Conservation (phyloP, 2,329 filamentous ascomycete species). For the Neoarthrinium moseri region DNA sequence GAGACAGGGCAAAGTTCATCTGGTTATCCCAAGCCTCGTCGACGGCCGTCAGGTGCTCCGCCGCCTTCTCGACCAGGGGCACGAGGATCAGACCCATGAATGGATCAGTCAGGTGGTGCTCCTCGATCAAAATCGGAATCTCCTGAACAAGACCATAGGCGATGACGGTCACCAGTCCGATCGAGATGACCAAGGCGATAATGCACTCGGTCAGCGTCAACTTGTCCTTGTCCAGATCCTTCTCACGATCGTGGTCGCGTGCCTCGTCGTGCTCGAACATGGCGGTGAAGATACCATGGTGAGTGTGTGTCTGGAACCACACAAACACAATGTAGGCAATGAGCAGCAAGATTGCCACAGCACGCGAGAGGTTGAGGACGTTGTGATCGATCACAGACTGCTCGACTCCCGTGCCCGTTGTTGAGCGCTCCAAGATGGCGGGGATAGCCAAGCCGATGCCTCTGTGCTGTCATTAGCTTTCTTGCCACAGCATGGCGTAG, state of each 20-base stretch:
- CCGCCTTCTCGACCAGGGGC: slow-evolving; percentile 80
- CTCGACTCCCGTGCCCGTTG: slow-evolving; percentile 23
- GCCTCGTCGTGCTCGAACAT: slow-evolving; percentile 71
- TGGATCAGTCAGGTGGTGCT: slow-evolving; percentile 45
- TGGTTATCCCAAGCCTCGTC: slow-evolving; percentile 83
- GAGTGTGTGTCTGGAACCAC: slow-evolving; percentile 73
- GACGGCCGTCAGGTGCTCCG: slow-evolving; percentile 80
- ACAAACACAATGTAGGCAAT: slow-evolving; percentile 66
- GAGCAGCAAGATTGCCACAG: slow-evolving; percentile 69
- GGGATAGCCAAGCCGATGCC: slow-evolving; percentile 51
- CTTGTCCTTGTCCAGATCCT: slow-evolving; percentile 62
- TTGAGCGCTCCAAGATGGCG: slow-evolving; percentile 54
- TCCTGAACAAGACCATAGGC: slow-evolving; percentile 72
- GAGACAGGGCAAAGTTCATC: slow-evolving; percentile 82
- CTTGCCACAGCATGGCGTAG: too few species aligned
- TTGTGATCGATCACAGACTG: slow-evolving; percentile 29
- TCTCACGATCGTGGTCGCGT: slow-evolving; percentile 61
- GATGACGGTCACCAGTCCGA: slow-evolving; percentile 70
- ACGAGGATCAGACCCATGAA: slow-evolving; percentile 73
- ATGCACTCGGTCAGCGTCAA: slow-evolving; percentile 74
- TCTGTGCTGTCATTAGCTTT: slow-evolving; percentile 24
- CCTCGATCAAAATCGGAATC: slow-evolving; percentile 59
- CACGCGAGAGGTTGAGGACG: slow-evolving; percentile 66
- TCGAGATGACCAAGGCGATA: slow-evolving; percentile 61
- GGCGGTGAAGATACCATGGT: slow-evolving; percentile 74